A percentile compares a stretch with the other conserved stretches of the same genome.
These are phyloP conservation scores for Funneliformis geosporum DNA, from an alignment of 192 early-diverging fungal genomes.

Conservation along the genomic window DNA sequence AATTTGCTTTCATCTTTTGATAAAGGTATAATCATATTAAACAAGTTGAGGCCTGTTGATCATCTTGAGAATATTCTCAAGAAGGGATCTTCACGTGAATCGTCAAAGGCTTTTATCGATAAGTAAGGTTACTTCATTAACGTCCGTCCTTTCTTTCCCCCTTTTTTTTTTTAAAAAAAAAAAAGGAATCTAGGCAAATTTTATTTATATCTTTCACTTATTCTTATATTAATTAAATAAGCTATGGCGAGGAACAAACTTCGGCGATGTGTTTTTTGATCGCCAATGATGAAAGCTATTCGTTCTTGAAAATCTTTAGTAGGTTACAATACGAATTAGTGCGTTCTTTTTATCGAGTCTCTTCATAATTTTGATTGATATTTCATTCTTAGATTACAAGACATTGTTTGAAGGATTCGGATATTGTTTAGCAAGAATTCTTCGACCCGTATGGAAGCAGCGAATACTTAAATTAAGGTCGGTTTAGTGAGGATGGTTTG, in stretches of 20 bases:
- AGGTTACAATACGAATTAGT: neutral
- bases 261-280: slow-evolving; percentile 21
- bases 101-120: slow-evolving; percentile 4
- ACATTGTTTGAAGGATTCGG: slow-evolving; percentile 24
- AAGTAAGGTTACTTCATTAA: neutral
- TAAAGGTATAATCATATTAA: neutral
- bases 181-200: neutral
- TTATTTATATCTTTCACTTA: neutral
- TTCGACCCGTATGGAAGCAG: slow-evolving; percentile 28
- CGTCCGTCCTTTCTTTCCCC: too few relatives aligned
- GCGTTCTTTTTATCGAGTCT: neutral
- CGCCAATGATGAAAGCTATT: neutral
- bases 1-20: neutral
- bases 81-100: neutral
- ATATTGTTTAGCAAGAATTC: slow-evolving; percentile 23
- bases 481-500: too few relatives aligned
- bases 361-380: neutral
- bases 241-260: slow-evolving; percentile 24
- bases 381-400: neutral
- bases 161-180: neutral
- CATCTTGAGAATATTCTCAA: slow-evolving; percentile 8
- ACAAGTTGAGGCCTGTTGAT: slow-evolving; percentile 15
- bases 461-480: slow-evolving; percentile 18
- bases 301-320: neutral
- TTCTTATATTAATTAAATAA: neutral